Evolutionary conservation across 1,284 basidiomycete genomes (phyloP).

Genomic region (Trichosporon sp.): DNA sequence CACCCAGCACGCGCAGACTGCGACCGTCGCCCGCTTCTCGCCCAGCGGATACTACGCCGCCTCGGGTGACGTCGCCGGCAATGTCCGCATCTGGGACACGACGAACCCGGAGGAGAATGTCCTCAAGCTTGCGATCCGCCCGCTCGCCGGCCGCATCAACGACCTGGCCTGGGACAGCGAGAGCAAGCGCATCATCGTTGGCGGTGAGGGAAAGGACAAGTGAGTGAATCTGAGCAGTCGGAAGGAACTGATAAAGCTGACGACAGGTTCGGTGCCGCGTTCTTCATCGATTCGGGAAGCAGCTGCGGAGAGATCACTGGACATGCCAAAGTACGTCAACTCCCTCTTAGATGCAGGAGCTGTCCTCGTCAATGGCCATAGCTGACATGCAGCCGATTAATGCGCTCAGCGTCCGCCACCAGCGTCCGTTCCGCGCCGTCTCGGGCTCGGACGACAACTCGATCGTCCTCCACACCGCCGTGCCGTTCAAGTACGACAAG

Average conservation of each 20-base stretch:
- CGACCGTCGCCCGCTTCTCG: constrained; percentile 85
- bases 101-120: constrained; percentile 73
- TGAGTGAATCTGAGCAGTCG: constrained; percentile 45
- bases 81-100: constrained; percentile 88
- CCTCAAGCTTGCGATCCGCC: constrained; percentile 78
- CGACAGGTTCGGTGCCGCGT: constrained; percentile 73
- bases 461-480: constrained; percentile 71
- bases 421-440: constrained; percentile 85
- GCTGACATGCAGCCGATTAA: constrained; percentile 63
- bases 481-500: constrained; percentile 86
- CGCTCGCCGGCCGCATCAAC: constrained; percentile 77
- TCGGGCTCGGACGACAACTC: constrained; percentile 78
- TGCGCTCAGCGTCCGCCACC: constrained; percentile 80
- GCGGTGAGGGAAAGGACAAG: constrained; percentile 92
- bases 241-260: not conserved
- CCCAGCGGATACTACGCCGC: constrained; percentile 95
- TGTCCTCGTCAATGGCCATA: not conserved
- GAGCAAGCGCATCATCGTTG: constrained; percentile 89
- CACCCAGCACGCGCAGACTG: constrained; percentile 69
- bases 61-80: constrained; percentile 74
- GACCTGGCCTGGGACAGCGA: constrained; percentile 97
- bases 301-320: constrained; percentile 91
- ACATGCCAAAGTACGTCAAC: constrained; percentile 75
- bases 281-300: constrained; percentile 80
- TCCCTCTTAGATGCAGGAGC: not conserved